Conservation (phyloP, 2,329 filamentous ascomycete genomes). For the Fusarium luffae region DNA sequence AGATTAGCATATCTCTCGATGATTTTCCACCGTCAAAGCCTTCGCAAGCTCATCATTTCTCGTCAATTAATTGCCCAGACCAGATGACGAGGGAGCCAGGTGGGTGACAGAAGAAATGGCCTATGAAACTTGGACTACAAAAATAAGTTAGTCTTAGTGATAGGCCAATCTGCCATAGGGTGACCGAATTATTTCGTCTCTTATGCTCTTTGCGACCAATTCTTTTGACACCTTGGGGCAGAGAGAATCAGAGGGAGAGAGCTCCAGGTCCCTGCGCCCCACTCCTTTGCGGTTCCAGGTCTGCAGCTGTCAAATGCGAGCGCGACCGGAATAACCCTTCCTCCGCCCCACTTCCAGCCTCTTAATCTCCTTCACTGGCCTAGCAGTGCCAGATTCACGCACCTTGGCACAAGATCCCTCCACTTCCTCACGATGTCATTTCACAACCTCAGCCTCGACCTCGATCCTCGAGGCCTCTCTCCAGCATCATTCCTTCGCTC, state of each 20-base stretch:
- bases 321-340: not conserved
- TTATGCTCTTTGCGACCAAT: too few species aligned
- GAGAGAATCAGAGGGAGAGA: too few species aligned
- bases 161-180: accelerated
- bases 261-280: too few species aligned
- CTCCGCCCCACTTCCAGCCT: not conserved
- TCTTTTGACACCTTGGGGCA: too few species aligned
- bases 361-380: not conserved
- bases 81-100: not conserved
- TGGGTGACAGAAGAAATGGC: too few species aligned
- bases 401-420: not conserved
- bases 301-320: not conserved
- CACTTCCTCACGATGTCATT: not conserved
- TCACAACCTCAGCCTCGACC: not conserved
- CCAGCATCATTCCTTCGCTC: not conserved
- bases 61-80: not conserved
- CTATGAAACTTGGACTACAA: too few species aligned
- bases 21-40: not conserved
- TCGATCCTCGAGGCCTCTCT: not conserved
- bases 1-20: not conserved
- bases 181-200: too few species aligned
- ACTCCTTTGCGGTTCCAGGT: not conserved
- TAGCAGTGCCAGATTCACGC: not conserved
- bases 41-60: not conserved
- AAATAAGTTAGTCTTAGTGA: too few species aligned